Conservation (phyloP, 2,329 filamentous ascomycete genomes). For the Aureobasidium sp. region DNA sequence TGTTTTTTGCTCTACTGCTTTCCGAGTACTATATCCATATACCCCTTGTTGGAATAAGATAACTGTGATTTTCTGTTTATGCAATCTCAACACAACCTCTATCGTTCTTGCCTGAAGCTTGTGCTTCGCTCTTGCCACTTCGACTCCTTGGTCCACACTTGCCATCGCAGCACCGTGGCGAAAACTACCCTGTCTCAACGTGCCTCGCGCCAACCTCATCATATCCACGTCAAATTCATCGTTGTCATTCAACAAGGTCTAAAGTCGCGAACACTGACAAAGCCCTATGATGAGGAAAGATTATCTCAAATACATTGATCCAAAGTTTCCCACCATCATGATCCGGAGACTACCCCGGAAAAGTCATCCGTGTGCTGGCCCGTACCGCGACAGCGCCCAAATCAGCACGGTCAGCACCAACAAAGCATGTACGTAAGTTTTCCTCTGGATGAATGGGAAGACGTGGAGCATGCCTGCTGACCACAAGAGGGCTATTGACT, state of each 20-base stretch:
- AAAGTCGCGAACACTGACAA: not conserved
- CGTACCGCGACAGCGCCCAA: constrained; percentile 4
- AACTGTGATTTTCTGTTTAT: constrained; percentile 1
- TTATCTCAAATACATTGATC: constrained; percentile 6
- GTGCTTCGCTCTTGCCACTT: not conserved
- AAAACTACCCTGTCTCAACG: not conserved
- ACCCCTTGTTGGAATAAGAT: constrained; percentile 1
- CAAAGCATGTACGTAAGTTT: not conserved
- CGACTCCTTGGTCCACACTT: not conserved
- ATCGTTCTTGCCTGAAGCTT: not conserved
- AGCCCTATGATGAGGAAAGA: not conserved
- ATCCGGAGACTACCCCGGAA: not conserved
- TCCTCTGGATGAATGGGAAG: not conserved
- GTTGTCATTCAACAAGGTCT: not conserved
- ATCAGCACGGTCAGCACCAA: not conserved
- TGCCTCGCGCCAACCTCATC: not conserved
- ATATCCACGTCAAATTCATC: not conserved
- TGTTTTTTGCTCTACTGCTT: not conserved
- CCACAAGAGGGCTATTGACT: not conserved
- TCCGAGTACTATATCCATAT: constrained; percentile 4
- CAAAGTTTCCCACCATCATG: not conserved
- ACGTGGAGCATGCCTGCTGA: not conserved
- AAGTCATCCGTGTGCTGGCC: not conserved
- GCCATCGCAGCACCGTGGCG: not conserved
- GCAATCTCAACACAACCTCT: not conserved